A percentile compares a stretch with the other conserved stretches of the same genome.
phyloP scores from a whole-genome alignment of 2,329 filamentous ascomycete species.

The Diplodia scrobiculata region DNA sequence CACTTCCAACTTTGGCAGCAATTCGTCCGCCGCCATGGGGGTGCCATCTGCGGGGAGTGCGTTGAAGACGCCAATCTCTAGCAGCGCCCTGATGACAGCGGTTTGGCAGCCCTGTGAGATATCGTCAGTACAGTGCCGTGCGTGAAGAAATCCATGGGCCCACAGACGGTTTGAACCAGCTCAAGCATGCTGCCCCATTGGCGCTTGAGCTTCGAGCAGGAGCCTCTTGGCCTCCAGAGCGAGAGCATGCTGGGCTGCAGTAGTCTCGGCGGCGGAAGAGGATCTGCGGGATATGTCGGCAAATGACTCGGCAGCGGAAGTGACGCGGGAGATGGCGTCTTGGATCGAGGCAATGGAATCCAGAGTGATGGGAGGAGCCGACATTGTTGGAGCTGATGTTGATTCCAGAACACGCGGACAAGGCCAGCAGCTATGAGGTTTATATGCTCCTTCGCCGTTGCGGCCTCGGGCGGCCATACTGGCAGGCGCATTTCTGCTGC shows the following conservation, averaged over 20 bases:
- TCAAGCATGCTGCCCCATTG: conserved; percentile 22
- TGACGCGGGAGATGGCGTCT: conserved; percentile 14
- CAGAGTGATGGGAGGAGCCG: conserved; percentile 12
- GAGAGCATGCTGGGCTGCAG: conserved; percentile 6
- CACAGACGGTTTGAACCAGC: conserved; percentile 4
- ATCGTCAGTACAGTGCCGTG: background rate
- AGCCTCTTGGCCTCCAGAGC: conserved; percentile 11
- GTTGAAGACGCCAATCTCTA: conserved; percentile 26
- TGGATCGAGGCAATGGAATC: conserved; percentile 27
- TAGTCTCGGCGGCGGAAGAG: background rate
- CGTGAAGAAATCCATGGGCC: background rate
- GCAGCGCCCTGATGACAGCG: conserved; percentile 13
- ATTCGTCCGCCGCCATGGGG: conserved; percentile 19
- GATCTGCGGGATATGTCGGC: conserved; percentile 9
- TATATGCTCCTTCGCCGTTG: background rate
- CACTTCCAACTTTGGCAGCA: conserved; percentile 5
- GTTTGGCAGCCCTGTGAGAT: conserved; percentile 10
- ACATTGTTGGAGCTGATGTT: background rate
- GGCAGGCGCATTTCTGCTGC: background rate
- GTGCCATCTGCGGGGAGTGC: conserved; percentile 18
- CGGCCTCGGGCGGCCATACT: background rate
- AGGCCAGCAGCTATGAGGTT: background rate
- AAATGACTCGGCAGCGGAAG: conserved; percentile 9
- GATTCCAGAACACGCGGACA: background rate
- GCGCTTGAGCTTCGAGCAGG: conserved; percentile 10